A percentile compares a stretch with the other conserved stretches of the same genome.
phyloP scores from a whole-genome alignment of 345 rosid genomes.

The Boechera stricta region DNA sequence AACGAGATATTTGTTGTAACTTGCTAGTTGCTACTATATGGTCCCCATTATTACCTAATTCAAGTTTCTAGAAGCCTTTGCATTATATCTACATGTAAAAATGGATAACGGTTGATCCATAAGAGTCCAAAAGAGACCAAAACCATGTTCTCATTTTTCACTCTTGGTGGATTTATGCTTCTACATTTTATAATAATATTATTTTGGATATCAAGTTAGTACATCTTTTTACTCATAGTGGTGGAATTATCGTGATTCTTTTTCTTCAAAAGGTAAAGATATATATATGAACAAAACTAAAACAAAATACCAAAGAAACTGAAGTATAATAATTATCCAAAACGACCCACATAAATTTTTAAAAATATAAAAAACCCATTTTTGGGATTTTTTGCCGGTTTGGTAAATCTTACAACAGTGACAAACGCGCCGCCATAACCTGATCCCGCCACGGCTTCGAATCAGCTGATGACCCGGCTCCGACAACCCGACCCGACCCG shows the following conservation, averaged over 20 bases:
- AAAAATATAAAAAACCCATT: conserved; percentile 10
- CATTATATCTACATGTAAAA: conserved; percentile 3
- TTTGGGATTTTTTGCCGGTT: conserved; percentile 7
- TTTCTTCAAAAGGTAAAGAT: conserved; percentile 7
- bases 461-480: conserved; percentile 37
- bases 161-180: conserved; percentile 10
- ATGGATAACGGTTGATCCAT: conserved; percentile 29
- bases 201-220: neutral
- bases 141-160: conserved; percentile 29
- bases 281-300: conserved; percentile 31
- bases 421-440: conserved; percentile 36
- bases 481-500: conserved; percentile 6
- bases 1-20: conserved; percentile 18
- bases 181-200: neutral
- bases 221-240: neutral
- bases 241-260: neutral
- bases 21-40: conserved; percentile 23
- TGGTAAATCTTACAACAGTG: conserved; percentile 22
- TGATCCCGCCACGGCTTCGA: conserved; percentile 42
- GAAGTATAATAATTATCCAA: conserved; percentile 21
- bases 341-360: neutral
- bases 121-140: conserved; percentile 23
- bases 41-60: conserved; percentile 28
- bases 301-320: neutral
- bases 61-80: conserved; percentile 41